A percentile compares a stretch with the other conserved stretches of the same genome.
These are phyloP conservation scores for Pterulicium gracile DNA, from an alignment of 1,284 basidiomycete species.

Conservation along the genomic window DNA sequence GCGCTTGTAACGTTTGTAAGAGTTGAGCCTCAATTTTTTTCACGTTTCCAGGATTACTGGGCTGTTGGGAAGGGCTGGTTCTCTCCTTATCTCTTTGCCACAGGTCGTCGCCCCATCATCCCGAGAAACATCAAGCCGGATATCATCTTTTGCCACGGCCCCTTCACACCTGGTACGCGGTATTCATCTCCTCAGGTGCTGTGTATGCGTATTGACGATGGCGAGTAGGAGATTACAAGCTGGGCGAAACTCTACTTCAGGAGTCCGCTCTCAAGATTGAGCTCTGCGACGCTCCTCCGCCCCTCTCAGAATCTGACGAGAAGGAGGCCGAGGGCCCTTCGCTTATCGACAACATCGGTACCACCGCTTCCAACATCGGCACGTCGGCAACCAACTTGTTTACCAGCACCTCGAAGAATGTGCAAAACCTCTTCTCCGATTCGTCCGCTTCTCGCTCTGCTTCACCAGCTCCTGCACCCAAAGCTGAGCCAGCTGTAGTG, in stretches of 20 bases:
- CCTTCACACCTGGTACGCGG: constrained; percentile 38
- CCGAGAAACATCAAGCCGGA: constrained; percentile 55
- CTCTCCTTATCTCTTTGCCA: constrained; percentile 55
- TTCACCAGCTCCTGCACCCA: constrained; percentile 38
- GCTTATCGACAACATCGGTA: background rate
- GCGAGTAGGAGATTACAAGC: constrained; percentile 42
- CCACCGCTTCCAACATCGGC: background rate
- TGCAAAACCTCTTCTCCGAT: background rate
- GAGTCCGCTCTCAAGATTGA: constrained; percentile 42
- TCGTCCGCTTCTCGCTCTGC: constrained; percentile 24
- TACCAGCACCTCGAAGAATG: too few relatives aligned
- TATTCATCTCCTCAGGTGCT: too few relatives aligned
- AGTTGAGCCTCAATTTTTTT: background rate
- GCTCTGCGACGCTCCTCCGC: constrained; percentile 26
- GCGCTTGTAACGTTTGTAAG: background rate
- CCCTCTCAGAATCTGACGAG: constrained; percentile 11
- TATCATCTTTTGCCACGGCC: constrained; percentile 55
- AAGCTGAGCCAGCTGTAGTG: constrained; percentile 25
- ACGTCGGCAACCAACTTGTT: too few relatives aligned
- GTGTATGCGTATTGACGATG: too few relatives aligned
- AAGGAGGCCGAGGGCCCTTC: constrained; percentile 7
- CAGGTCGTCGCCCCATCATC: constrained; percentile 44
- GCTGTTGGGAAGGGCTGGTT: constrained; percentile 59
- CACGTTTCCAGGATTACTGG: constrained; percentile 39
- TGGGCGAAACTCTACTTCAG: constrained; percentile 45